Conservation (phyloP, 495 filamentous ascomycete species). For the Elaphomyces granulatus region DNA sequence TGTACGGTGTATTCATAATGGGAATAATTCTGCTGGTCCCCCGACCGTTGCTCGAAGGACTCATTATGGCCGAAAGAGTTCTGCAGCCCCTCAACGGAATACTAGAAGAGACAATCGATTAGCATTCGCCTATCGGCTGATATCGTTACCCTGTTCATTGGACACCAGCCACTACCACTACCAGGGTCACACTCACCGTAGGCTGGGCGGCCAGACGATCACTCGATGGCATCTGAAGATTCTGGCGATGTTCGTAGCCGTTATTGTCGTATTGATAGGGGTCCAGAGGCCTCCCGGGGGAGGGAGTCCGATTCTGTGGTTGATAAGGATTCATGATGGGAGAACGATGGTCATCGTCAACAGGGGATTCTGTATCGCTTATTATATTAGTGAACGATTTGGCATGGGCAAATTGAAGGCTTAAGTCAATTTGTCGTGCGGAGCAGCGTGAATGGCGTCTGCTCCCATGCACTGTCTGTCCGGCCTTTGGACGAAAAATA, state of each 20-base stretch:
- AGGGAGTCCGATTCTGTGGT: slow-evolving; percentile 40
- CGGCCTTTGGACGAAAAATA: background rate
- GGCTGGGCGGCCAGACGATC: slow-evolving; percentile 60
- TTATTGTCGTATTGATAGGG: slow-evolving; percentile 61
- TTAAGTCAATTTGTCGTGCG: slow-evolving; percentile 2
- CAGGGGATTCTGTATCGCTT: slow-evolving; percentile 24
- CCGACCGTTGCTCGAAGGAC: slow-evolving; percentile 41
- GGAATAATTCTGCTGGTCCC: slow-evolving; percentile 29
- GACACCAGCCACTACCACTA: slow-evolving; percentile 1
- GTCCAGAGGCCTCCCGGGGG: slow-evolving; percentile 42
- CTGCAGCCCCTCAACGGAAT: slow-evolving; percentile 67
- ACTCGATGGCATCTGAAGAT: slow-evolving; percentile 56
- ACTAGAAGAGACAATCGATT: slow-evolving; percentile 25
- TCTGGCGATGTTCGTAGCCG: slow-evolving; percentile 37
- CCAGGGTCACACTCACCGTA: slow-evolving; percentile 38
- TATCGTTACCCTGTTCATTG: no score
- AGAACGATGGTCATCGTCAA: slow-evolving; percentile 48
- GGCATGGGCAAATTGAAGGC: slow-evolving; percentile 1
- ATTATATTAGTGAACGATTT: slow-evolving; percentile 8
- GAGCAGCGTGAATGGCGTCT: background rate
- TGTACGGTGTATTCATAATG: slow-evolving; percentile 62
- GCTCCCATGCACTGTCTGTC: background rate
- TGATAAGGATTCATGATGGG: slow-evolving; percentile 37
- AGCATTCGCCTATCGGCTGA: background rate
- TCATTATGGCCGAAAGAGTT: slow-evolving; percentile 57